Evolutionary conservation across 2,329 filamentous ascomycete species (phyloP).

Genomic region (Colletotrichum truncatum): DNA sequence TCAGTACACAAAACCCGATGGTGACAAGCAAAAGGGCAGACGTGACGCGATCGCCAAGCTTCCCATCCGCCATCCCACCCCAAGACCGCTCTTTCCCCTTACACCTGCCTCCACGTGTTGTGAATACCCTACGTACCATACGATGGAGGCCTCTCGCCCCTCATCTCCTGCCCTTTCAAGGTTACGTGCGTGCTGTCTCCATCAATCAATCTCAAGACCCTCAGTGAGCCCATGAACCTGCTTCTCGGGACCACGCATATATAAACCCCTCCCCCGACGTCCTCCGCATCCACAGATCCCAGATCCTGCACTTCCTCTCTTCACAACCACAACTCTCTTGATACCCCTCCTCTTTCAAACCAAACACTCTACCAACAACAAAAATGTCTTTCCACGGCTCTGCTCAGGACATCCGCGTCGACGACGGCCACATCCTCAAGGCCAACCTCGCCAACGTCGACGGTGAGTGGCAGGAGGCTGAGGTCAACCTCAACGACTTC

Average conservation of each 20-base stretch:
- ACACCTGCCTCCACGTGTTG: slow-evolving; percentile 27
- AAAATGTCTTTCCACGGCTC: slow-evolving; percentile 61
- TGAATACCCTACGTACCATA: slow-evolving; percentile 1
- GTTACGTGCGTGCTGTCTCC: too few relatives aligned
- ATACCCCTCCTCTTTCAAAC: neutral
- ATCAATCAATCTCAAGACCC: too few relatives aligned
- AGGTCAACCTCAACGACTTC: slow-evolving; percentile 57
- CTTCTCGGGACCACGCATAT: neutral
- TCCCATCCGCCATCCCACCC: neutral
- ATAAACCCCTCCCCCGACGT: slow-evolving; percentile 3
- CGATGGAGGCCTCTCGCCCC: slow-evolving; percentile 27
- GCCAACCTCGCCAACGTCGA: slow-evolving; percentile 49
- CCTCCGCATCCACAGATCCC: neutral
- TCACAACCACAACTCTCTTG: neutral
- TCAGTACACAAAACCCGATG: neutral
- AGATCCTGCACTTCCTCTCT: neutral
- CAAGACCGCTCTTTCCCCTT: slow-evolving; percentile 22
- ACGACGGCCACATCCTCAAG: slow-evolving; percentile 58
- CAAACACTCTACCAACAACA: neutral
- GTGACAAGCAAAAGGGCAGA: neutral
- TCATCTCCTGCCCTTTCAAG: neutral
- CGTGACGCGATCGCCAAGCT: slow-evolving; percentile 24
- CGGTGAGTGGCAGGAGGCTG: slow-evolving; percentile 53
- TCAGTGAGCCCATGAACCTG: neutral
- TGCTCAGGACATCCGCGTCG: slow-evolving; percentile 55